These are phyloP conservation scores for Penicillium sp. DNA, from an alignment of 2,329 filamentous ascomycete species.

Conservation along the genomic window DNA sequence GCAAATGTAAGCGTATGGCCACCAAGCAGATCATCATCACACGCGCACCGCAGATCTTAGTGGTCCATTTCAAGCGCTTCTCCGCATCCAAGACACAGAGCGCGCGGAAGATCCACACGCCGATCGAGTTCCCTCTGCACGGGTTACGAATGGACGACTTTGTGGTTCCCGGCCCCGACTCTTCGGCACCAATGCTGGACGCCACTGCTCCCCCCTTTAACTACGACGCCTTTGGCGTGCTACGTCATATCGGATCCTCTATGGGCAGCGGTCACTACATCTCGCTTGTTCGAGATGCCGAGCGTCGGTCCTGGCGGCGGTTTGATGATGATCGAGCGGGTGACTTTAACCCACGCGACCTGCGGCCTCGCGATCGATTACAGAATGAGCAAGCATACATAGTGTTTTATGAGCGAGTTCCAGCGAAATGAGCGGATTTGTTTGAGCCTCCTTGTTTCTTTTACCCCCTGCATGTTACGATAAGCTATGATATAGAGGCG, in stretches of 20 bases:
- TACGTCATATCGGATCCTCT: constrained; percentile 70
- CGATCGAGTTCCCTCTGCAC: constrained; percentile 74
- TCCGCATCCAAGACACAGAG: constrained; percentile 56
- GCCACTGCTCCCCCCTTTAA: constrained; percentile 58
- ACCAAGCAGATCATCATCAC: constrained; percentile 73
- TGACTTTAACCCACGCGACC: constrained; percentile 58
- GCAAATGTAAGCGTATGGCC: constrained; percentile 66
- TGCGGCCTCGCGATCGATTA: constrained; percentile 51
- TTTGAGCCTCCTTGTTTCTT: neutral
- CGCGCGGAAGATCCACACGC: constrained; percentile 67
- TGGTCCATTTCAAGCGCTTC: constrained; percentile 74
- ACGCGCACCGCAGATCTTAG: constrained; percentile 75
- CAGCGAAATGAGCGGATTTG: constrained; percentile 37
- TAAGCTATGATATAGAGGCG: constrained; percentile 18
- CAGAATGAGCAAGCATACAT: constrained; percentile 67
- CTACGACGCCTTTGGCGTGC: constrained; percentile 85
- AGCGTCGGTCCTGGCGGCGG: constrained; percentile 58
- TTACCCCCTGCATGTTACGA: constrained; percentile 14
- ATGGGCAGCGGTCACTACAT: constrained; percentile 79
- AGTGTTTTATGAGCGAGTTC: constrained; percentile 60
- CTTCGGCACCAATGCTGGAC: constrained; percentile 48
- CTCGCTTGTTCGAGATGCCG: constrained; percentile 64
- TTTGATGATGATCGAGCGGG: constrained; percentile 60
- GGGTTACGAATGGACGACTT: constrained; percentile 65
- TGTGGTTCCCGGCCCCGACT: constrained; percentile 45